Conservation (phyloP, 1,284 basidiomycete genomes). For the Athelia psychrophila region DNA sequence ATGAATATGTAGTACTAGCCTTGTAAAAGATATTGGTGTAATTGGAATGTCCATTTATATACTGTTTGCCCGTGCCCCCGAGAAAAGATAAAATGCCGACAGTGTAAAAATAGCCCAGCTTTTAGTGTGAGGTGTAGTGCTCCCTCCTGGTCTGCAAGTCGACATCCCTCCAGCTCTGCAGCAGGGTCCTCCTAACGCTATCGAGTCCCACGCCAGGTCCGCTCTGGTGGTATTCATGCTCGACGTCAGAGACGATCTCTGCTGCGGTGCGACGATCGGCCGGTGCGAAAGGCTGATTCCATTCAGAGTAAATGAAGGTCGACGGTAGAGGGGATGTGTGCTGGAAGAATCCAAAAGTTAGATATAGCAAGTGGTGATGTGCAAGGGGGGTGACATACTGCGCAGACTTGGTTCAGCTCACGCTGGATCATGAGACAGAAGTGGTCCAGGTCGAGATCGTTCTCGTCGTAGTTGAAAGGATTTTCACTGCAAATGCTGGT, state of each 20-base stretch:
- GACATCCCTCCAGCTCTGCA: slow-evolving; percentile 55
- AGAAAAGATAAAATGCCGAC: too few species aligned
- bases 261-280: slow-evolving; percentile 54
- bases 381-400: slow-evolving; percentile 35
- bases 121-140: not conserved
- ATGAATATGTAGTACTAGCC: too few species aligned
- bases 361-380: not conserved
- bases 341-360: slow-evolving; percentile 21
- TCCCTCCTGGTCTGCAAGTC: slow-evolving; percentile 30
- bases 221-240: slow-evolving; percentile 26
- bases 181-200: slow-evolving; percentile 48
- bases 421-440: slow-evolving; percentile 63
- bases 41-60: too few species aligned
- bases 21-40: too few species aligned
- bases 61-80: too few species aligned
- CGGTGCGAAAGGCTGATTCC: slow-evolving; percentile 69
- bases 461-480: slow-evolving; percentile 67
- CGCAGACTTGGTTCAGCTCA: slow-evolving; percentile 68
- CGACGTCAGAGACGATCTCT: slow-evolving; percentile 39
- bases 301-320: slow-evolving; percentile 48
- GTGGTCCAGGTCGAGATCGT: slow-evolving; percentile 65
- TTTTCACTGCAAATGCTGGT: slow-evolving; percentile 45
- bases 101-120: too few species aligned
- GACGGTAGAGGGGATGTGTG: slow-evolving; percentile 50
- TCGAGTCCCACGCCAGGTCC: slow-evolving; percentile 36